Evolutionary conservation across 345 rosid species (phyloP).

Genomic region (Melaleuca alternifolia): DNA sequence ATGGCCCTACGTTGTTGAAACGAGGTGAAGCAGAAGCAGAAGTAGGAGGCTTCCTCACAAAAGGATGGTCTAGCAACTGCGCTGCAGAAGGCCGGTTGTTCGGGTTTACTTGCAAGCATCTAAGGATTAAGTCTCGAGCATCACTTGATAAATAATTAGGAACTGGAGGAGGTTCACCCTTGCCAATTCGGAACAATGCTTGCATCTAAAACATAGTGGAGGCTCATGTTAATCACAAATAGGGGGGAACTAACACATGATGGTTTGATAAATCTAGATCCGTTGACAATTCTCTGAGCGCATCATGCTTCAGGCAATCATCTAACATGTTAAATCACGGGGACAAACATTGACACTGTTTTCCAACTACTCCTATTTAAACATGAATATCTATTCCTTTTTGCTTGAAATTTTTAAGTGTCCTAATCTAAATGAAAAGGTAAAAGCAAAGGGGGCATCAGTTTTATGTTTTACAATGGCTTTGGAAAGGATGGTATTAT

Average conservation of each 20-base stretch:
- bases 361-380: neutral
- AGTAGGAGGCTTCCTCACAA: slow-evolving; percentile 4
- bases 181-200: slow-evolving; percentile 5
- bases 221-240: neutral
- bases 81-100: slow-evolving; percentile 2
- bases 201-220: neutral
- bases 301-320: neutral
- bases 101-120: slow-evolving; percentile 7
- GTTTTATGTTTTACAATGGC: neutral
- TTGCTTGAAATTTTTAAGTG: neutral
- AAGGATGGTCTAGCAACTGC: slow-evolving; percentile 1
- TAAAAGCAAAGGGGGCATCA: neutral
- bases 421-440: neutral
- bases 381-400: neutral
- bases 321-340: no score
- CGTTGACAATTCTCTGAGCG: neutral
- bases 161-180: slow-evolving; percentile 3
- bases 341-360: neutral
- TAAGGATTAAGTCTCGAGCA: slow-evolving; percentile 4
- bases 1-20: neutral
- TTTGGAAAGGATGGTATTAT: neutral
- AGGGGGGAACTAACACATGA: neutral
- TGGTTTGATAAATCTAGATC: neutral
- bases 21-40: slow-evolving; percentile 1
- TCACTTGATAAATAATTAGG: neutral